Evolutionary conservation across 1,139 yeast species (phyloP), one percentile per base, ranked within the genome.

Genomic region (Saccharomycopsis phalli): DNA sequence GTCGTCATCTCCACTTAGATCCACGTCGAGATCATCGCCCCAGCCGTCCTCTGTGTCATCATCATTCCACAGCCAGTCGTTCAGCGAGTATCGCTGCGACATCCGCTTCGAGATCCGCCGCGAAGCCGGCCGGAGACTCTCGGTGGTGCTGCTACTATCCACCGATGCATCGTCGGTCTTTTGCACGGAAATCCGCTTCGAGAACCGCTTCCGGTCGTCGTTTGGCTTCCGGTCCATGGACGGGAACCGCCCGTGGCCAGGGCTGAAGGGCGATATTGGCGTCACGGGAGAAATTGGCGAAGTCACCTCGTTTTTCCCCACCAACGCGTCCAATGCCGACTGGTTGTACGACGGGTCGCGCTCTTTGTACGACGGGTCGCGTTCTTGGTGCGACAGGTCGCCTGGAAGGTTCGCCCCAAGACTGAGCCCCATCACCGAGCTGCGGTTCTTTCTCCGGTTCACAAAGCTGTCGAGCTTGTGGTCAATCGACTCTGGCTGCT

Each of bases 221-320:
- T 31, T 40, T 11, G 38, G 42, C 18, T 33, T 35, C 22, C 33
- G 31, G 14, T 36, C 20, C 23, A 31, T 40, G 17, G 31, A 10
- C 5, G 38, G 19, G 18, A 25, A 22, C 23, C 16, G 41, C 13
- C 33, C 33, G 17, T 16, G 11, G 11, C n/a, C 10, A 23, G n/a
- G 27, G 4, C 5, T 7, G 31, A 44, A 44, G 7, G 47, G 47
- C 5, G 47, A 44, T 18, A 35, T 20, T 13, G 47, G 47, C 5
- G 45, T 44, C 14, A 44, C 45, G 19, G 47, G 47, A 16, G 45
- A 38, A 10, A 42, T 37, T n/a, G 45, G 46, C 29, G 39, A 40
- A 11, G 33, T 28, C 4, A 25, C 34, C 11, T n/a, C 18, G 8
- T 17, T 26, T 26, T 42, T 34, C 4, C 45, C 47, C 2, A 27